A percentile compares a stretch with the other conserved stretches of the same genome.
Conservation (phyloP, 1,284 basidiomycete species). For the Ustilago cynodontis region DNA sequence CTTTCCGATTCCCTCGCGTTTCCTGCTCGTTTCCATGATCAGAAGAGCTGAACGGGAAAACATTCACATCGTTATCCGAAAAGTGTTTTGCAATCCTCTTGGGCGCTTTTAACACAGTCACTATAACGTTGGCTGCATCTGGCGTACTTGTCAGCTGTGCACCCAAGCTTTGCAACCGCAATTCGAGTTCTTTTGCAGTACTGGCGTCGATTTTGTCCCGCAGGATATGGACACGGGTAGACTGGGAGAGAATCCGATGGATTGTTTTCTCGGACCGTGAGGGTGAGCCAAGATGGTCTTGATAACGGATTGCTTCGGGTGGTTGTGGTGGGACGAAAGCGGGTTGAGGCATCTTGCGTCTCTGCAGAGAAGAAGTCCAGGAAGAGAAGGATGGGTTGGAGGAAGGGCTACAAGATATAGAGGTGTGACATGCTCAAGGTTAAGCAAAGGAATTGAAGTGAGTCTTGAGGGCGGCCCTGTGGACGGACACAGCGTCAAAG, state of each 20-base stretch:
- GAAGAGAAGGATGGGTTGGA: background rate
- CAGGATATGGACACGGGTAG: constrained; percentile 39
- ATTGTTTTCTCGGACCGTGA: constrained; percentile 18
- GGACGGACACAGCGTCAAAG: no score
- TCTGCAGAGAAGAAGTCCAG: background rate
- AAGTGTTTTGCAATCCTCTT: constrained; percentile 45
- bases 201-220: constrained; percentile 36
- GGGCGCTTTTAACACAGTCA: constrained; percentile 41
- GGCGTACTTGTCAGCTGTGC: constrained; percentile 32
- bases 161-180: constrained; percentile 30
- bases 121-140: constrained; percentile 33
- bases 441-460: no score
- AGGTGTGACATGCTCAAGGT: background rate
- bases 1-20: background rate
- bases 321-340: background rate
- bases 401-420: background rate
- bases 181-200: constrained; percentile 1
- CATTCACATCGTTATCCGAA: constrained; percentile 17
- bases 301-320: constrained; percentile 22
- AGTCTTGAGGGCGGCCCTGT: no score
- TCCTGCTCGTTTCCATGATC: background rate
- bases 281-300: constrained; percentile 33
- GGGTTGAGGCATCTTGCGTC: constrained; percentile 1
- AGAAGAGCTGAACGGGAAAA: background rate
- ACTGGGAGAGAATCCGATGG: constrained; percentile 35